These are phyloP conservation scores for Hyphodiscus sp. DNA, from an alignment of 2,329 filamentous ascomycete genomes.

Conservation along the genomic window DNA sequence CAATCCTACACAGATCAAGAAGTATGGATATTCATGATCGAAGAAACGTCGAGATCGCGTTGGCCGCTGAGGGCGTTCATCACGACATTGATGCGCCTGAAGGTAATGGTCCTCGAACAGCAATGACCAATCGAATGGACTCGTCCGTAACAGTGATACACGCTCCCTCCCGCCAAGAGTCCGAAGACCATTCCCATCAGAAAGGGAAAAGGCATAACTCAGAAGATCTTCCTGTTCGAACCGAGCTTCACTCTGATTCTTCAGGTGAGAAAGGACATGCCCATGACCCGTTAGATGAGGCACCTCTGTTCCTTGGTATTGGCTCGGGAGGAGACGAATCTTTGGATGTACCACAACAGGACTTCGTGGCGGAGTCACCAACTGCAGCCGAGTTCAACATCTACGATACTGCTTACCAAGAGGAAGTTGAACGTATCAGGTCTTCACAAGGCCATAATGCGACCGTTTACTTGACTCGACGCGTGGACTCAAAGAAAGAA, in stretches of 20 bases:
- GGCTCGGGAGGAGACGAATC: slow-evolving; percentile 53
- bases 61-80: slow-evolving; percentile 49
- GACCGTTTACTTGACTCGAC: slow-evolving; percentile 51
- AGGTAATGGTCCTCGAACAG: slow-evolving; percentile 12
- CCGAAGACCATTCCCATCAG: not conserved
- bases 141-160: slow-evolving; percentile 6
- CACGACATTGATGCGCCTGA: slow-evolving; percentile 32
- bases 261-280: slow-evolving; percentile 52
- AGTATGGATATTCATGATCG: slow-evolving; percentile 47
- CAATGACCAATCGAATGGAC: slow-evolving; percentile 4
- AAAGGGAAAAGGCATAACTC: not conserved
- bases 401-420: slow-evolving; percentile 81
- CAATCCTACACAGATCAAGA: slow-evolving; percentile 34
- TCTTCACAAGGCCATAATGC: slow-evolving; percentile 40
- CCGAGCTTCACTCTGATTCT: slow-evolving; percentile 16
- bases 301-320: slow-evolving; percentile 66
- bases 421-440: slow-evolving; percentile 70
- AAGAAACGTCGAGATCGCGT: slow-evolving; percentile 39
- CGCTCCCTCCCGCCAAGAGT: not conserved
- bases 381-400: slow-evolving; percentile 79
- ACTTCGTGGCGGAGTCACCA: slow-evolving; percentile 75
- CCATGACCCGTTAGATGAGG: slow-evolving; percentile 55
- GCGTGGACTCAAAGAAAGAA: slow-evolving; percentile 37
- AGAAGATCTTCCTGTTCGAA: not conserved
- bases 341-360: slow-evolving; percentile 28